Base-by-base conservation (phyloP, 129 eudicot species). In the Artemisia argyi region DNA sequence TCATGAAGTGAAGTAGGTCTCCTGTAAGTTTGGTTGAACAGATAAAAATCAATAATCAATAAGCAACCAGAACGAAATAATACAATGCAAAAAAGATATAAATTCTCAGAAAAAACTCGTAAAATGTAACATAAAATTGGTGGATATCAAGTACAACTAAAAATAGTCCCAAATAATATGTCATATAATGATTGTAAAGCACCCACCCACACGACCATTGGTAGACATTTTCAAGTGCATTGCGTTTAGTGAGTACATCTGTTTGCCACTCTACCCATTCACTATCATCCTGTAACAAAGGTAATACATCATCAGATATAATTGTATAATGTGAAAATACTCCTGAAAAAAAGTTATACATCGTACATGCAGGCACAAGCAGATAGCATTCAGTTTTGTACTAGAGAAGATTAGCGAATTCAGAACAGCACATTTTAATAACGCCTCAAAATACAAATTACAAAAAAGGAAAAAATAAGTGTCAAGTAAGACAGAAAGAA, bases 171-270 rank as follows among this genome's bases (percentile, higher is more conserved):
- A 73, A 46, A 73, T 56, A 17, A 71, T 56, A 5, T 14, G 22
- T 16, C 50, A 42, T 5, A 48, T 17, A 28, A 73, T 28, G 8
- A 50, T 22, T 1, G 60, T 71, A 26, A 44, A 71, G 55, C 68
- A 79, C 99, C 57, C 79, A 94, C 99, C 99, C 99, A 61, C 99
- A 94, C 15, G 90, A 94, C 99, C 99, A 94, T 59, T 94, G 96
- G 75, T 79, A 83, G 69, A 94, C 96, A 78, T 94, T 94, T 81
- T 90, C 99, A 68, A 90, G 76, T 4, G 94, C 52, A 75, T 90
- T 94, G 73, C 99, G 97, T 79, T 88, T 83, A 49, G 78, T 74
- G 20, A 94, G 90, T 52, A 90, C 89, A 84, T 83, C 90, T 66
- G 93, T 55, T 58, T 87, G 88, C 99, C 99, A 94, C 68, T 94